These are phyloP conservation scores for Silybum marianum DNA, from an alignment of 129 eudicot species.

Conservation along the genomic window DNA sequence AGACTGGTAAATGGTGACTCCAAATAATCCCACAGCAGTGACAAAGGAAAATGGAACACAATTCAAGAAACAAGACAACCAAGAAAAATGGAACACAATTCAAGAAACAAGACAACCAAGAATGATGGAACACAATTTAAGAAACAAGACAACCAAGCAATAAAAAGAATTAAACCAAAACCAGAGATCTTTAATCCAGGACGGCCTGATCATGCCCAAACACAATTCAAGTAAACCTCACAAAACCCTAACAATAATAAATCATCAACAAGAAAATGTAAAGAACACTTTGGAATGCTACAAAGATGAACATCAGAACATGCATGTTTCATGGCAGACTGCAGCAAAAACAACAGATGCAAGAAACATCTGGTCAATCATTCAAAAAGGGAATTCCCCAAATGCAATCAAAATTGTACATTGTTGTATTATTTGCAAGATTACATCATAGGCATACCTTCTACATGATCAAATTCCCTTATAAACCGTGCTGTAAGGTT, in stretches of 20 bases:
- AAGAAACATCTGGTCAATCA: background rate
- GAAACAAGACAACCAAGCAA: no score
- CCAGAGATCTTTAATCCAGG: background rate
- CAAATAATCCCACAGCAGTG: background rate
- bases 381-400: background rate
- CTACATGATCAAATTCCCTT: conserved; percentile 75
- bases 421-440: conserved; percentile 3
- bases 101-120: no score
- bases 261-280: background rate
- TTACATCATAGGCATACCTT: conserved; percentile 47
- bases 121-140: no score
- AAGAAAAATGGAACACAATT: no score
- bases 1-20: background rate
- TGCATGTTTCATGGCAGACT: background rate
- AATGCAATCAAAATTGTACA: background rate
- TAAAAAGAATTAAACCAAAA: no score
- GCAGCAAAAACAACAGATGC: background rate
- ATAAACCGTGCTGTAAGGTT: conserved; percentile 88
- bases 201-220: background rate
- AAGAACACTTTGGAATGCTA: background rate
- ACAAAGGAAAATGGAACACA: background rate
- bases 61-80: no score
- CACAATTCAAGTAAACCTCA: background rate
- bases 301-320: background rate
- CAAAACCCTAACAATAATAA: background rate